Conservation (phyloP, 495 filamentous ascomycete genomes). For the Barbatosphaeria neglecta region DNA sequence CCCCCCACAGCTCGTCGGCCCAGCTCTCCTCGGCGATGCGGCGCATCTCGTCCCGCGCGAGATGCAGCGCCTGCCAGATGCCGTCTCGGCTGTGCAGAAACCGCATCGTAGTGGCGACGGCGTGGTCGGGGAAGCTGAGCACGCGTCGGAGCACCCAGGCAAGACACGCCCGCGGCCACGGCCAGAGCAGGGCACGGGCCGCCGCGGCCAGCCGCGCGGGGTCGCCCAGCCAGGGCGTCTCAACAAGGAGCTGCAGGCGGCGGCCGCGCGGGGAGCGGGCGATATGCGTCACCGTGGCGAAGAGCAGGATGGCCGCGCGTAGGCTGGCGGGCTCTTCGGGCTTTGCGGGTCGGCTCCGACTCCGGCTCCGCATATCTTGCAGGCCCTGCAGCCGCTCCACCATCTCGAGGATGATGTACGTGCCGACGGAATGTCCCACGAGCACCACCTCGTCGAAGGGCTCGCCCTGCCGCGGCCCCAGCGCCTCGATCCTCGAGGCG, state of each 20-base stretch:
- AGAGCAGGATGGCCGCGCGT: constrained; percentile 53
- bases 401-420: constrained; percentile 66
- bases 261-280: constrained; percentile 51
- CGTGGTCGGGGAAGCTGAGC: constrained; percentile 44
- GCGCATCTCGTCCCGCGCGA: constrained; percentile 57
- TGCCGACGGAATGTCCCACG: constrained; percentile 74
- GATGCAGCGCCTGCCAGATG: constrained; percentile 58
- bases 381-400: constrained; percentile 47
- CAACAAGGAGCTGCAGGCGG: constrained; percentile 40
- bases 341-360: too few species aligned
- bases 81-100: constrained; percentile 54
- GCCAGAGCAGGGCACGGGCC: constrained; percentile 35
- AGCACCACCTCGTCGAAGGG: constrained; percentile 51
- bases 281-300: constrained; percentile 70
- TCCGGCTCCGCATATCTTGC: constrained; percentile 22
- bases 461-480: constrained; percentile 3
- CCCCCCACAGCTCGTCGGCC: constrained; percentile 72
- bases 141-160: constrained; percentile 30
- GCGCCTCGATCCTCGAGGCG: constrained; percentile 5
- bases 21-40: constrained; percentile 67
- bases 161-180: constrained; percentile 31
- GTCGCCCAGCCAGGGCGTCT: constrained; percentile 43
- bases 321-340: constrained; percentile 8
- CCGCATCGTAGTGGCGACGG: constrained; percentile 44
- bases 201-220: constrained; percentile 37